Evolutionary conservation across 495 filamentous ascomycete species (phyloP), one percentile per base, ranked within the genome.

Genomic region (Penicillium turbatum): DNA sequence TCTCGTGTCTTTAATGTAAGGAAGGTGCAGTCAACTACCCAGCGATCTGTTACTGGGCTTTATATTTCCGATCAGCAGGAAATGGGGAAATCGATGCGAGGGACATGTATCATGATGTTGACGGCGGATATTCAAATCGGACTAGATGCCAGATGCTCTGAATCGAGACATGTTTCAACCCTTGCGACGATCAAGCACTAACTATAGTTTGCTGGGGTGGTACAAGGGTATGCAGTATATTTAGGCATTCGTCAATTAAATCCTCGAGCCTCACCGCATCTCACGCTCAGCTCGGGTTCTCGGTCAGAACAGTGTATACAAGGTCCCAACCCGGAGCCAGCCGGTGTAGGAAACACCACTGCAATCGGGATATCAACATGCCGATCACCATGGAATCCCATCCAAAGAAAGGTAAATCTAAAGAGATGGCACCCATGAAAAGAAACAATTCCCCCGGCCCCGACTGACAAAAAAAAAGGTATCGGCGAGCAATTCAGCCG

Each of bases 401-500:
- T 11, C 7, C 1, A 29, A 29, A 38, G 10, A 26, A 29, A 16
- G 24, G 17, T 12, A n/a, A 24, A 40, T 17, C 6, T 9, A 15
- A 41, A 21, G n/a, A 1, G 6, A 29, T 35, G 32, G 13, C 9
- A 35, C 32, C 1, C 1, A 13, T 13, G 13, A 13, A 16, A 36
- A 6, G 13, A 37, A 16, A 31, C 30, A 46, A 15, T 59, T 58
- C 17, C 17, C 32, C 55, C 58, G 57, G 17, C 10, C 10, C 52
- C 51, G 54, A 30, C 41, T 58, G 44, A 53, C 21, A 10, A 48
- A 42, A 13, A 2, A 35, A 10, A n/a, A n/a, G n/a, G n/a, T 4
- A 3, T 43, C 51, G 57, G 60, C 35, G 34, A 46, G 12, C 34
- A 49, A 35, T 59, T 63, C 6, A 6, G 24, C 58, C 58, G 58